phyloP scores from a whole-genome alignment of 306 rosid species.

The Dryas octopetala region DNA sequence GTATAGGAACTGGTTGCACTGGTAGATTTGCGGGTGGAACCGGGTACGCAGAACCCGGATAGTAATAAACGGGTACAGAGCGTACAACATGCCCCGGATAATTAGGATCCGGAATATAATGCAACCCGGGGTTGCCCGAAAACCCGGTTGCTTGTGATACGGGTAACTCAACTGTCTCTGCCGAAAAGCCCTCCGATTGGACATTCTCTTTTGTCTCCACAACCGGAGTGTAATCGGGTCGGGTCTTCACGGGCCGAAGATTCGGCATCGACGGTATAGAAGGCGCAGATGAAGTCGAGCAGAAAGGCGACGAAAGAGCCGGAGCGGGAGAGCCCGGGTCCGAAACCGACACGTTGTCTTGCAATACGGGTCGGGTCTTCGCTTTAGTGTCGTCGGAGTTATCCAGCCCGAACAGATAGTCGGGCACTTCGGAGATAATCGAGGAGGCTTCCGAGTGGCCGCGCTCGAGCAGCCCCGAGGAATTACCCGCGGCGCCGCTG shows the following conservation, averaged over 20 bases:
- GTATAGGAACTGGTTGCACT: conserved; percentile 45
- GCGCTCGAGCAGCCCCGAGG: conserved; percentile 64
- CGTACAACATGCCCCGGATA: conserved; percentile 44
- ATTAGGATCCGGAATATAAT: conserved; percentile 39
- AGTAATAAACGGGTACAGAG: conserved; percentile 51
- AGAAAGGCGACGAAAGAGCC: conserved; percentile 46
- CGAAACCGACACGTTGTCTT: conserved; percentile 56
- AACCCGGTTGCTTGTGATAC: conserved; percentile 26
- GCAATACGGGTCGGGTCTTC: conserved; percentile 32
- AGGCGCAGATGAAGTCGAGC: conserved; percentile 59
- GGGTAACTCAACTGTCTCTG: conserved; percentile 32
- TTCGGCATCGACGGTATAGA: conserved; percentile 49
- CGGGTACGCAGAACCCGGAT: conserved; percentile 29
- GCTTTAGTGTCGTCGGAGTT: conserved; percentile 56
- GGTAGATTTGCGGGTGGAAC: conserved; percentile 38
- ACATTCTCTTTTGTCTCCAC: conserved; percentile 31
- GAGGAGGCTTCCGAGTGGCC: conserved; percentile 87
- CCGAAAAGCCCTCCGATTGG: conserved; percentile 15
- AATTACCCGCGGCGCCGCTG: conserved; percentile 42
- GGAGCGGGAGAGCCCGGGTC: conserved; percentile 89
- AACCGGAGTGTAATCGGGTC: conserved; percentile 39
- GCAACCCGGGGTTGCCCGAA: conserved; percentile 35
- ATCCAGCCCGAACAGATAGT: conserved; percentile 84
- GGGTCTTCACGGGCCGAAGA: conserved; percentile 82
- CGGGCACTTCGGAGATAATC: conserved; percentile 84